Conservation (phyloP, 2,329 filamentous ascomycete genomes). For the Ceratocystis eucalypticola region DNA sequence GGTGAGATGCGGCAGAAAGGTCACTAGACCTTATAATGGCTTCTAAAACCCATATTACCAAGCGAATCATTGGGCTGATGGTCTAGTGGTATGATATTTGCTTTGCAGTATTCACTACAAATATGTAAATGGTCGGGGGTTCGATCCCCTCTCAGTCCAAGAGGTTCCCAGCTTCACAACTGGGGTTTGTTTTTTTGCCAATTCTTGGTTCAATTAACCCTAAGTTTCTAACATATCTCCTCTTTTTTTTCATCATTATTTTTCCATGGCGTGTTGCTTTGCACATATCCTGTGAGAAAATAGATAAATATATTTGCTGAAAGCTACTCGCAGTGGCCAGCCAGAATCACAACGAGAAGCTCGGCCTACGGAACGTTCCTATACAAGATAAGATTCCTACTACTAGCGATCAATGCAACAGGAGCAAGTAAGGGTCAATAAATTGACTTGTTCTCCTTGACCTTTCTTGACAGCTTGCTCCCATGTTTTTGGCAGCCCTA, state of each 20-base stretch:
- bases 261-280: too few relatives aligned
- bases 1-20: background rate
- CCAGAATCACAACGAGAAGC: background rate
- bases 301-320: too few relatives aligned
- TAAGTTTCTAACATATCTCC: too few relatives aligned
- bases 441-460: background rate
- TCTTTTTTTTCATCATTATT: too few relatives aligned
- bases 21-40: background rate
- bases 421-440: background rate
- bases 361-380: background rate
- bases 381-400: background rate
- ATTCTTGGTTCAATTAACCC: background rate
- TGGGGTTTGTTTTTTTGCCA: background rate
- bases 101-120: slow-evolving; percentile 20
- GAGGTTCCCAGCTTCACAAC: background rate
- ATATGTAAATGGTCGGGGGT: slow-evolving; percentile 20
- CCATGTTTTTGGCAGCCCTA: background rate
- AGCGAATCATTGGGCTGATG: slow-evolving; percentile 15
- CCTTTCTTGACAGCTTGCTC: background rate
- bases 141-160: slow-evolving; percentile 20
- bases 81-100: slow-evolving; percentile 21
- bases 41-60: background rate
- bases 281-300: too few relatives aligned
- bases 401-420: background rate
- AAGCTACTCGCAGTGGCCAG: too few relatives aligned